phyloP scores from a whole-genome alignment of 345 rosid genomes.

The sweet orange (Citrus sinensis) region DNA sequence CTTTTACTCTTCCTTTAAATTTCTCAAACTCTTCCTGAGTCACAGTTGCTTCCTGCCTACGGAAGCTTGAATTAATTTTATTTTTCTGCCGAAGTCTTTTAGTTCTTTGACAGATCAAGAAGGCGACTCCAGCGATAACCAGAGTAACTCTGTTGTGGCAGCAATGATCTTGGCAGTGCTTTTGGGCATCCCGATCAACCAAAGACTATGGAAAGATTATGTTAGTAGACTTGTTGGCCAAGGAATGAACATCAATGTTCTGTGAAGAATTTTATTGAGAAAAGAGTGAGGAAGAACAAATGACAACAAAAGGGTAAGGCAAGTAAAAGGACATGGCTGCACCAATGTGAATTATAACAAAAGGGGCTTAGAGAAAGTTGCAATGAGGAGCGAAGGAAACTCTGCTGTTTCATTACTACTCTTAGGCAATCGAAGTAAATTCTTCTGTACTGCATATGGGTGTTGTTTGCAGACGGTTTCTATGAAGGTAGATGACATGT shows the following conservation, averaged over 20 bases:
- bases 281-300: slow-evolving; percentile 5
- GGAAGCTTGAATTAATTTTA: slow-evolving; percentile 23
- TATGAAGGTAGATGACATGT: slow-evolving; percentile 22
- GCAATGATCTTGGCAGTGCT: slow-evolving; percentile 22
- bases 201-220: not conserved
- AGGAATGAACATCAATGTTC: not conserved
- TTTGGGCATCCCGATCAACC: not conserved
- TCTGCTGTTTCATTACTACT: not conserved
- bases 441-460: not conserved
- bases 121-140: slow-evolving; percentile 22
- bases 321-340: slow-evolving; percentile 6
- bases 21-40: slow-evolving; percentile 30
- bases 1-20: slow-evolving; percentile 39
- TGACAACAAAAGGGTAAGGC: slow-evolving; percentile 1
- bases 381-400: not conserved
- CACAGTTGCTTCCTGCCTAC: slow-evolving; percentile 25
- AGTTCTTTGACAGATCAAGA: slow-evolving; percentile 28
- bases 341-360: not conserved
- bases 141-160: slow-evolving; percentile 28
- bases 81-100: slow-evolving; percentile 1
- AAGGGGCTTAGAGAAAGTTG: not conserved
- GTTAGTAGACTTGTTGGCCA: not conserved
- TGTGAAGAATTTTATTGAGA: not conserved
- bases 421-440: slow-evolving; percentile 2
- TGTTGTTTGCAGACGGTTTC: slow-evolving; percentile 23